A percentile compares a stretch with the other conserved stretches of the same genome.
These are phyloP conservation scores for Boletus subparvulus DNA, from an alignment of 768 basidiomycete genomes.

Conservation along the genomic window DNA sequence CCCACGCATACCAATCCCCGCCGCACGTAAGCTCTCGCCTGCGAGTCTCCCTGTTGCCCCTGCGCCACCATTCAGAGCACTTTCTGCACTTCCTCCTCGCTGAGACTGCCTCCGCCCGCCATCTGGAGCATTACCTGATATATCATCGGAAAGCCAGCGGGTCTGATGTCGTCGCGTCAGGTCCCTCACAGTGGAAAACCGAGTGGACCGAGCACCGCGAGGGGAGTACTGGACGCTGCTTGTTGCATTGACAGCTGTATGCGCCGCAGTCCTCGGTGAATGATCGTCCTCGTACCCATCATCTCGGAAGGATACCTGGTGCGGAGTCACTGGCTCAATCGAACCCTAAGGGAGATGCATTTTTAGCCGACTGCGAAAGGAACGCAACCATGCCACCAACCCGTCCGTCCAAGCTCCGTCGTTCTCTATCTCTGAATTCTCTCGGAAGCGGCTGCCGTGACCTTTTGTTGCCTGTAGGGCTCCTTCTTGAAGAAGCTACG, in stretches of 20 bases:
- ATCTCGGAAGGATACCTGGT: constrained; percentile 28
- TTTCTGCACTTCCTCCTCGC: constrained; percentile 72
- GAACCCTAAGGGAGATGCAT: constrained; percentile 24
- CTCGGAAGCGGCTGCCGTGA: constrained; percentile 50
- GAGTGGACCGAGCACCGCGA: constrained; percentile 31
- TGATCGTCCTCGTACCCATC: constrained; percentile 20
- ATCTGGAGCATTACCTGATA: constrained; percentile 26
- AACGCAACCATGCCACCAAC: constrained; percentile 30
- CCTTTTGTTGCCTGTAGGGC: constrained; percentile 45
- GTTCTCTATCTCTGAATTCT: constrained; percentile 44
- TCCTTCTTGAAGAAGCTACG: constrained; percentile 55
- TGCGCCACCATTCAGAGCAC: constrained; percentile 46
- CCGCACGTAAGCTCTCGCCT: constrained; percentile 68
- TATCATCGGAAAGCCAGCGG: constrained; percentile 55
- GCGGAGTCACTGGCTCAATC: constrained; percentile 42
- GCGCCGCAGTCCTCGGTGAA: constrained; percentile 26
- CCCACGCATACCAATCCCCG: constrained; percentile 53
- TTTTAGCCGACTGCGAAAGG: constrained; percentile 1
- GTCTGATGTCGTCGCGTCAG: constrained; percentile 49
- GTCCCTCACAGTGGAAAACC: constrained; percentile 50
- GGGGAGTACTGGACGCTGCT: constrained; percentile 28
- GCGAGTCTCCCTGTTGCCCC: constrained; percentile 52
- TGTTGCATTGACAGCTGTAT: constrained; percentile 22
- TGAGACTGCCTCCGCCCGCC: constrained; percentile 53
- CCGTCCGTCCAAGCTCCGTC: constrained; percentile 41